A percentile compares a stretch with the other conserved stretches of the same genome.
phyloP scores from a whole-genome alignment of 2,329 filamentous ascomycete species.

The Mariannaea elegans region DNA sequence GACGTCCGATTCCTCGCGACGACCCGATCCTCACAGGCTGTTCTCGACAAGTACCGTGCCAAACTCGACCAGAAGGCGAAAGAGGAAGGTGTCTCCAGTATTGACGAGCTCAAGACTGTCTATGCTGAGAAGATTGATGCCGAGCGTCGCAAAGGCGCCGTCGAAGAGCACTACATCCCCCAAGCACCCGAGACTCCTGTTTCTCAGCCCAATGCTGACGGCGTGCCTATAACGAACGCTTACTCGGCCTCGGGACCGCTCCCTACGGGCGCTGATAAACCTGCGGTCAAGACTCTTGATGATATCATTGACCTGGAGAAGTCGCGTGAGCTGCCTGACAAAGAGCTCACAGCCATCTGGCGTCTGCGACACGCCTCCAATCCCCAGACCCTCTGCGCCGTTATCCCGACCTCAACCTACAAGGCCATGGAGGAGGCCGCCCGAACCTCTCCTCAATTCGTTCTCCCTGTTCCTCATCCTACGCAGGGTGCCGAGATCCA shows the following conservation, averaged over 20 bases:
- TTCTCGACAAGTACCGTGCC: slow-evolving; percentile 85
- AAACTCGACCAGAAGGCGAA: slow-evolving; percentile 87
- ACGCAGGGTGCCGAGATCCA: slow-evolving; percentile 86
- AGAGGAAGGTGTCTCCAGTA: slow-evolving; percentile 73
- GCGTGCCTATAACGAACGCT: slow-evolving; percentile 17
- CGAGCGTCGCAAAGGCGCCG: slow-evolving; percentile 73
- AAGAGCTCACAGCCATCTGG: slow-evolving; percentile 91
- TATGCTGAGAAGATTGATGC: slow-evolving; percentile 86
- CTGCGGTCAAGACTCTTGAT: slow-evolving; percentile 57
- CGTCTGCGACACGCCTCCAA: slow-evolving; percentile 83
- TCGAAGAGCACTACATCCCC: slow-evolving; percentile 50
- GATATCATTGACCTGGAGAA: slow-evolving; percentile 81
- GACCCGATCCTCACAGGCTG: slow-evolving; percentile 70
- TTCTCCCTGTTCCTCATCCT: slow-evolving; percentile 82
- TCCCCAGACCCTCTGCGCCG: slow-evolving; percentile 81
- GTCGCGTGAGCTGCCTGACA: slow-evolving; percentile 73
- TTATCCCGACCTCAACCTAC: slow-evolving; percentile 80
- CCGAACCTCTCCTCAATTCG: slow-evolving; percentile 82
- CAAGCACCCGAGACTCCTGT: slow-evolving; percentile 48
- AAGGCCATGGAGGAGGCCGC: slow-evolving; percentile 75
- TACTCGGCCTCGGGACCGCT: slow-evolving; percentile 22
- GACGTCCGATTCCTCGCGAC: slow-evolving; percentile 91
- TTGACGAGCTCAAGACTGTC: slow-evolving; percentile 80
- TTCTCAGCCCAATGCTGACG: slow-evolving; percentile 45
- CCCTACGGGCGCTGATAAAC: slow-evolving; percentile 35